A percentile compares a stretch with the other conserved stretches of the same genome.
These are phyloP conservation scores for Hemileccinum rubropunctum DNA, from an alignment of 768 basidiomycete species.

Conservation along the genomic window DNA sequence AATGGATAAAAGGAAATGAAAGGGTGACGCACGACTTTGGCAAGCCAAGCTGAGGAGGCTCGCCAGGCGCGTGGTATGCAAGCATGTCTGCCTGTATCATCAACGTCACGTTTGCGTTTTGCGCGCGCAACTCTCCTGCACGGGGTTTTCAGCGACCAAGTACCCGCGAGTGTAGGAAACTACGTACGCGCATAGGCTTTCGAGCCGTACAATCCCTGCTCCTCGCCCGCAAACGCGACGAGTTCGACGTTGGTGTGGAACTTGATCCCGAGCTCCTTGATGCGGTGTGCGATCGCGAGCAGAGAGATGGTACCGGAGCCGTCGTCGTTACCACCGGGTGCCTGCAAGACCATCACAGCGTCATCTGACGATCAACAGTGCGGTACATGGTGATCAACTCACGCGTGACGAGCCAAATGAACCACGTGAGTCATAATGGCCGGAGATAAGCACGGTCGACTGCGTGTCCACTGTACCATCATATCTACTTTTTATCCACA, in stretches of 20 bases:
- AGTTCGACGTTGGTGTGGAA: slow-evolving; percentile 81
- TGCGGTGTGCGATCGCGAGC: slow-evolving; percentile 77
- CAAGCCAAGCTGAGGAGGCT: slow-evolving; percentile 81
- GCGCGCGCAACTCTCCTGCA: slow-evolving; percentile 55
- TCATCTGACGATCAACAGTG: background rate
- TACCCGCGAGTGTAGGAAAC: background rate
- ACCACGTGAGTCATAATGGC: slow-evolving; percentile 90
- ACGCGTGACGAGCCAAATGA: slow-evolving; percentile 74
- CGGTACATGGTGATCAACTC: background rate
- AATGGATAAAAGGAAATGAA: background rate
- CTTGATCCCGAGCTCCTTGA: slow-evolving; percentile 59
- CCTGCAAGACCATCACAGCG: slow-evolving; percentile 9
- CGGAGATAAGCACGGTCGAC: slow-evolving; percentile 72
- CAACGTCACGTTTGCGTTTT: slow-evolving; percentile 65
- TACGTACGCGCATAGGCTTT: slow-evolving; percentile 73
- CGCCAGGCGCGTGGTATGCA: slow-evolving; percentile 74
- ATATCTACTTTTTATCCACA: slow-evolving; percentile 48
- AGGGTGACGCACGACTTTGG: slow-evolving; percentile 56
- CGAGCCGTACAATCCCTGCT: slow-evolving; percentile 84
- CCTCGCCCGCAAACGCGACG: slow-evolving; percentile 86
- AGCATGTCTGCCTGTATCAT: slow-evolving; percentile 95
- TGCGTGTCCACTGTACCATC: slow-evolving; percentile 40
- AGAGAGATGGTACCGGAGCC: slow-evolving; percentile 66
- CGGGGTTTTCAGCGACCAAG: background rate
- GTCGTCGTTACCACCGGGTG: slow-evolving; percentile 60